Percentiles rank a stretch among this genome's conserved stretches.
Conservation (phyloP, 768 basidiomycete species). For the Sistotremastrum suecicum region DNA sequence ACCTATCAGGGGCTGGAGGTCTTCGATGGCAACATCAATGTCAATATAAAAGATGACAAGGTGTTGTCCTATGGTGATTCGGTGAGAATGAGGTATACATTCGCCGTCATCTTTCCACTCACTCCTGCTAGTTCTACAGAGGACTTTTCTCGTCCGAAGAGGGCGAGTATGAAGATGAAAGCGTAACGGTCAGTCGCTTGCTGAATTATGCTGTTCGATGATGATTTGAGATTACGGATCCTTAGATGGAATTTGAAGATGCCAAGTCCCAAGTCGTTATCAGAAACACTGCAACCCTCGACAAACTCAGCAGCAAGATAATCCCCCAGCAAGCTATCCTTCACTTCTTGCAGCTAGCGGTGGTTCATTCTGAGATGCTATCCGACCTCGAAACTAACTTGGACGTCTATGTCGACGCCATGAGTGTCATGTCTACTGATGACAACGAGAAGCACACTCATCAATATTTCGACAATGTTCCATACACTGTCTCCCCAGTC, state of each 20-base stretch:
- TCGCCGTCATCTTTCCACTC: not conserved
- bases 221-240: too few species aligned
- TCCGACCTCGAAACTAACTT: slow-evolving; percentile 38
- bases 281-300: too few species aligned
- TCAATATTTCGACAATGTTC: slow-evolving; percentile 43
- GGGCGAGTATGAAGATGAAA: too few species aligned
- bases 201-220: too few species aligned
- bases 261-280: too few species aligned
- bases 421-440: slow-evolving; percentile 34
- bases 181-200: too few species aligned
- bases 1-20: slow-evolving; percentile 78
- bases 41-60: slow-evolving; percentile 77
- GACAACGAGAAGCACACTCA: slow-evolving; percentile 20
- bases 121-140: slow-evolving; percentile 17
- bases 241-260: too few species aligned
- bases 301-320: too few species aligned
- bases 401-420: slow-evolving; percentile 33
- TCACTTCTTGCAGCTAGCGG: slow-evolving; percentile 68
- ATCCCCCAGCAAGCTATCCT: slow-evolving; percentile 44
- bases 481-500: slow-evolving; percentile 67
- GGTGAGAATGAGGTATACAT: slow-evolving; percentile 27
- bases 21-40: slow-evolving; percentile 79
- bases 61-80: slow-evolving; percentile 87
- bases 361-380: slow-evolving; percentile 33
- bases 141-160: slow-evolving; percentile 4